Percentiles rank a stretch among this genome's conserved stretches.
Conservation (phyloP, 768 basidiomycete genomes). For the Termitomyces heimii region DNA sequence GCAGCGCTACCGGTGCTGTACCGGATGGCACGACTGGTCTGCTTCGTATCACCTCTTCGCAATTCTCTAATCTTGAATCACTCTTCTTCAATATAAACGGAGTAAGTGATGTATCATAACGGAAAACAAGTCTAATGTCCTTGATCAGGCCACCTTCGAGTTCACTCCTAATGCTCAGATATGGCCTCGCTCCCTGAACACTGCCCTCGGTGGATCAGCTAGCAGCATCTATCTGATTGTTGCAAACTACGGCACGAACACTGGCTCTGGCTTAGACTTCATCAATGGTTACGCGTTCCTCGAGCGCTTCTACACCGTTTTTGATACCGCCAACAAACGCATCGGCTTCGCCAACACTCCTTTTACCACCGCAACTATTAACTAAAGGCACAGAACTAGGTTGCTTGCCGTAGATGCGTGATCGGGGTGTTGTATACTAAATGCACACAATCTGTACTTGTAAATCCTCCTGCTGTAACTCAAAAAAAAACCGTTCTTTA, state of each 20-base stretch:
- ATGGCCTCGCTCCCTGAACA: conserved; percentile 30
- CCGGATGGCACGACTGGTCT: conserved; percentile 37
- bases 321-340: conserved; percentile 49
- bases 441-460: background rate
- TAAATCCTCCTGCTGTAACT: background rate
- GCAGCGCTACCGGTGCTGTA: conserved; percentile 37
- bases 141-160: conserved; percentile 25
- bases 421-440: background rate
- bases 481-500: background rate
- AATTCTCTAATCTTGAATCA: conserved; percentile 47
- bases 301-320: conserved; percentile 62
- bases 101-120: conserved; percentile 23
- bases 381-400: conserved; percentile 9
- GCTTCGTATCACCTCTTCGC: conserved; percentile 42
- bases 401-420: background rate
- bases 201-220: conserved; percentile 24
- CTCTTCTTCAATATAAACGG: conserved; percentile 51
- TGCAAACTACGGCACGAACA: conserved; percentile 27
- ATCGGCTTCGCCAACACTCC: conserved; percentile 52
- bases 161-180: conserved; percentile 34
- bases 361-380: conserved; percentile 40
- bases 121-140: background rate
- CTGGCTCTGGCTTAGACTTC: conserved; percentile 47
- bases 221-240: conserved; percentile 28
- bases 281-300: conserved; percentile 50